Base-by-base conservation (phyloP, 2,329 filamentous ascomycete species). In the Aureobasidium sp. region DNA sequence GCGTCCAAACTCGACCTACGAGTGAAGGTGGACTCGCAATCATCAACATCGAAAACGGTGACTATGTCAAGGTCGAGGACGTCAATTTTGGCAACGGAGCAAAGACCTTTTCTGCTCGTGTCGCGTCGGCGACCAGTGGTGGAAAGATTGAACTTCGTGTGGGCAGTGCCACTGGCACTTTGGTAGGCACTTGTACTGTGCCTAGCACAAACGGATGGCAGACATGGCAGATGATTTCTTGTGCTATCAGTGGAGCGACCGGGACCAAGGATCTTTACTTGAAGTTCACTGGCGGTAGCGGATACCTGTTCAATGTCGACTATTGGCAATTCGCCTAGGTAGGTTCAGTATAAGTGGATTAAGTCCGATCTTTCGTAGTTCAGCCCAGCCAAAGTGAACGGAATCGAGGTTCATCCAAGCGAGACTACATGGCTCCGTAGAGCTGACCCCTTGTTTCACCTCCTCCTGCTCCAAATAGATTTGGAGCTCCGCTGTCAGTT, bases 241-340 rank as follows among this genome's bases (percentile, higher is more conserved):
- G n/a, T 50, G 22, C 50, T 39, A 19, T 54, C 9, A 12, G 15
- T 9, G 37, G 35, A 2, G 50, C 50, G 14, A 31, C n/a, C 29
- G 50, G 35, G 31, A 54, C 19, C 33, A 22, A 53, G 19, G 33
- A 54, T 29, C 50, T 54, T 1, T 42, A 27, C 35, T 14, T 54
- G 35, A 42, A 29, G 17, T 42, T 31, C 24, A 40, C 35, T 29
- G 50, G 50, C 11, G 50, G 35, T n/a, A 54, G 50, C 29, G 50
- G 22, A 31, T 42, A 54, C 3, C 15, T 42, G 22, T 42, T 54
- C 50, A 27, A 54, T 29, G 50, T 42, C 27, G 37, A 54, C 27
- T 54, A 31, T 54, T 54, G 50, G 50, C 50, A 54, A 54, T 54
- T 54, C 12, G 17, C 37, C 3, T 42, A 54, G 50, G n/a, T 50